Percentiles rank a stretch among this genome's conserved stretches.
These are phyloP conservation scores for Trematosphaeria pertusa DNA, from an alignment of 2,329 filamentous ascomycete genomes.

Conservation along the genomic window DNA sequence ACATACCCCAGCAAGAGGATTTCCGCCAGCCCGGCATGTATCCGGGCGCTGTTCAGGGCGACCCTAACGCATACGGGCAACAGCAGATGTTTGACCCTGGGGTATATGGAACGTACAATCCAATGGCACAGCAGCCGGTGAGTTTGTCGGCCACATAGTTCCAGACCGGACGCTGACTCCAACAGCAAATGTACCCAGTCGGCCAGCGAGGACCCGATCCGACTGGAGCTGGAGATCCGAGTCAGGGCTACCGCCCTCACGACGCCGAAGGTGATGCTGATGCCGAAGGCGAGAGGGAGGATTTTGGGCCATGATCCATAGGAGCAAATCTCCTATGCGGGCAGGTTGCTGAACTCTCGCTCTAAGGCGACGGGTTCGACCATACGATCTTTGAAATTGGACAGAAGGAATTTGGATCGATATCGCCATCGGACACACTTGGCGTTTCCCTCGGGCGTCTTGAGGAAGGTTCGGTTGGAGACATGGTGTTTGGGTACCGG, in stretches of 20 bases:
- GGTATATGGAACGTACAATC: slow-evolving; percentile 78
- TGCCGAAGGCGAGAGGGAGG: slow-evolving; percentile 49
- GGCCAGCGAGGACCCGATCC: slow-evolving; percentile 48
- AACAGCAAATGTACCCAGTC: slow-evolving; percentile 46
- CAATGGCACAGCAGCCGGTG: slow-evolving; percentile 85
- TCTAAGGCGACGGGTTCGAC: too few relatives aligned
- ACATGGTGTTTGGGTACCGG: slow-evolving; percentile 31
- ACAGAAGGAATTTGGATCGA: slow-evolving; percentile 4
- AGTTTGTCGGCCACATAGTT: slow-evolving; percentile 34
- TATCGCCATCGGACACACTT: slow-evolving; percentile 5
- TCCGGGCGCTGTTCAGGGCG: slow-evolving; percentile 76
- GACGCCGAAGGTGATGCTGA: slow-evolving; percentile 47
- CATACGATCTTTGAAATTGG: too few relatives aligned
- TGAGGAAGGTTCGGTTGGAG: slow-evolving; percentile 13
- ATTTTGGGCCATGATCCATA: slow-evolving; percentile 39
- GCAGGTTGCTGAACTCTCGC: not conserved
- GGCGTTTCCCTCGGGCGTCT: slow-evolving; percentile 14
- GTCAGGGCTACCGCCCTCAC: slow-evolving; percentile 45
- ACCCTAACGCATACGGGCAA: slow-evolving; percentile 77
- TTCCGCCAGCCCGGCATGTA: slow-evolving; percentile 88
- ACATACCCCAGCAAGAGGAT: slow-evolving; percentile 68
- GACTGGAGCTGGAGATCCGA: slow-evolving; percentile 42
- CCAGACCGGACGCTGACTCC: slow-evolving; percentile 7
- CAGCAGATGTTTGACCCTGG: slow-evolving; percentile 81
- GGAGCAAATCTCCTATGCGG: not conserved